Evolutionary conservation across 2,329 filamentous ascomycete species (phyloP).

Genomic region (Penicillium occitanis): DNA sequence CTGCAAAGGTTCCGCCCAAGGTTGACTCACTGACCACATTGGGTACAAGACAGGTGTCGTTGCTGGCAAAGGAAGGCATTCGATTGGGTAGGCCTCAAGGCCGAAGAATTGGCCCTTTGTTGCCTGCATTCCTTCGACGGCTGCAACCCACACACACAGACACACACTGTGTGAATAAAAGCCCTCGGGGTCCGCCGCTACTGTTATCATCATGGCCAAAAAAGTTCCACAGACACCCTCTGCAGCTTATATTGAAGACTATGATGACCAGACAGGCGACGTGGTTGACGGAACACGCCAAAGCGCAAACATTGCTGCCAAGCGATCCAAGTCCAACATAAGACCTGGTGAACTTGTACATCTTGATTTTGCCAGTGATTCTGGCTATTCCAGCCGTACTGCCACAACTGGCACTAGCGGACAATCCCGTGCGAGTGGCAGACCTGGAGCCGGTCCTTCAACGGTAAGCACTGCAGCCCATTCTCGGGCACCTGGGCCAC

Average conservation of each 20-base stretch:
- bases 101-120: conserved; percentile 14
- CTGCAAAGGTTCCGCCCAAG: conserved; percentile 17
- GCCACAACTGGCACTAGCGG: conserved; percentile 53
- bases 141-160: conserved; percentile 7
- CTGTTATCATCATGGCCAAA: conserved; percentile 36
- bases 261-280: conserved; percentile 46
- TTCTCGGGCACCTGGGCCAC: conserved; percentile 9
- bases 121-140: conserved; percentile 11
- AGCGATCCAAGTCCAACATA: conserved; percentile 47
- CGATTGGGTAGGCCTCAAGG: conserved; percentile 17
- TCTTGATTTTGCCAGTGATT: conserved; percentile 58
- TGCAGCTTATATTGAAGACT: conserved; percentile 50
- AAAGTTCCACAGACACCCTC: conserved; percentile 33
- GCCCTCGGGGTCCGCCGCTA: conserved; percentile 13
- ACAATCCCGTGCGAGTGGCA: conserved; percentile 49
- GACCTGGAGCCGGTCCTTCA: conserved; percentile 38
- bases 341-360: conserved; percentile 36
- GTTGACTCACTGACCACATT: conserved; percentile 14
- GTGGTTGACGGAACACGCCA: conserved; percentile 49
- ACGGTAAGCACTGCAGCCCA: conserved; percentile 34
- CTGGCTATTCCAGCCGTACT: conserved; percentile 62
- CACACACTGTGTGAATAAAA: conserved; percentile 18
- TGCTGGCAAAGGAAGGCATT: conserved; percentile 8
- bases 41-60: conserved; percentile 17
- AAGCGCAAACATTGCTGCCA: conserved; percentile 53